These are phyloP conservation scores for Penicillium sp. DNA, from an alignment of 2,329 filamentous ascomycete genomes.

Conservation along the genomic window DNA sequence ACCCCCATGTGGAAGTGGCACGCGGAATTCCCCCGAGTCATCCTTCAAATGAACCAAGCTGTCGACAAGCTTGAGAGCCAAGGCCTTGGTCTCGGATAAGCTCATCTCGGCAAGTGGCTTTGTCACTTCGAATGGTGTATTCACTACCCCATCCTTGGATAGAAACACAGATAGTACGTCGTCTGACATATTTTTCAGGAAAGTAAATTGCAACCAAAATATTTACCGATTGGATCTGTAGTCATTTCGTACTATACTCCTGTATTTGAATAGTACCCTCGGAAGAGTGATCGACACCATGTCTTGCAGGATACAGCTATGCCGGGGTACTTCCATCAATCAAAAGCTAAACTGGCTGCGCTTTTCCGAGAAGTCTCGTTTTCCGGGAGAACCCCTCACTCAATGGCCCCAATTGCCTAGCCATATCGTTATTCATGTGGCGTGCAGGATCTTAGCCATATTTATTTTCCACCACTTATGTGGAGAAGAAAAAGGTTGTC, in stretches of 20 bases:
- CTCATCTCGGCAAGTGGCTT: slow-evolving; percentile 11
- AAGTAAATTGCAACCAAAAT: not conserved
- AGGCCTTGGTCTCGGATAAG: slow-evolving; percentile 13
- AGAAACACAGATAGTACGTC: slow-evolving; percentile 8
- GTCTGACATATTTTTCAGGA: slow-evolving; percentile 2
- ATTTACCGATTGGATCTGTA: not conserved
- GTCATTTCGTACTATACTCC: not conserved
- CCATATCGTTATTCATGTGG: not conserved
- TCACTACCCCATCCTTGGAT: slow-evolving; percentile 7
- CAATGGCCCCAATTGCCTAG: not conserved
- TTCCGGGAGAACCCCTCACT: slow-evolving; percentile 2
- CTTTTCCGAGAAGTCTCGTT: not conserved
- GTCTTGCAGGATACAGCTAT: not conserved
- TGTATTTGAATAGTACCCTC: slow-evolving; percentile 1
- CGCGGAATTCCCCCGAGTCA: slow-evolving; percentile 4
- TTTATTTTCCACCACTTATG: slow-evolving; percentile 3
- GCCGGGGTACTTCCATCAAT: slow-evolving; percentile 13
- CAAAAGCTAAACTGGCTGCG: not conserved
- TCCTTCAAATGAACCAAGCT: slow-evolving; percentile 6
- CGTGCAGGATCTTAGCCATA: not conserved
- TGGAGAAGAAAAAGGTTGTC: not conserved
- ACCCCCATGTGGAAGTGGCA: not conserved
- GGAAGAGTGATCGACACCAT: slow-evolving; percentile 1
- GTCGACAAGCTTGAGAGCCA: slow-evolving; percentile 5
- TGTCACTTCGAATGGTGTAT: slow-evolving; percentile 10